These are phyloP conservation scores for Neurospora sp. DNA, from an alignment of 495 filamentous ascomycete species.

Conservation along the genomic window DNA sequence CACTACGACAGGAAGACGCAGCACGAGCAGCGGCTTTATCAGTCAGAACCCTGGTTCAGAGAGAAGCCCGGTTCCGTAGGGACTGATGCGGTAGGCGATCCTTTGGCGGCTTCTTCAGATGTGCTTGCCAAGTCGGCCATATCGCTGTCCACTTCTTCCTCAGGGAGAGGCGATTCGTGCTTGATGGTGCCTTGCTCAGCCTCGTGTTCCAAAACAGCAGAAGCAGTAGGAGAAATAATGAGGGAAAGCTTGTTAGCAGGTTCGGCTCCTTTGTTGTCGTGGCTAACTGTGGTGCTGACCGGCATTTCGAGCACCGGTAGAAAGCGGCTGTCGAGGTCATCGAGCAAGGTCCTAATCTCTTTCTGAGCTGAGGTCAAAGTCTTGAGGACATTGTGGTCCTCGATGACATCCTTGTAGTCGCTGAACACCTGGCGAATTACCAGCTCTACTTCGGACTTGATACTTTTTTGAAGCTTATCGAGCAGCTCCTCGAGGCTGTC, in stretches of 20 bases:
- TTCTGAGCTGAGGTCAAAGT: background rate
- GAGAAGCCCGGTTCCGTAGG: background rate
- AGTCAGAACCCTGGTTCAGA: background rate
- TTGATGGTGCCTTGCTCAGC: background rate
- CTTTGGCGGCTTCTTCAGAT: background rate
- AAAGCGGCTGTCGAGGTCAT: slow-evolving; percentile 3
- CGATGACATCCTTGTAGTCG: slow-evolving; percentile 34
- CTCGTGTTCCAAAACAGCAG: background rate
- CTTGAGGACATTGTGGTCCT: slow-evolving; percentile 9
- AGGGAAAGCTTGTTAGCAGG: background rate
- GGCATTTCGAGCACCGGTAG: background rate
- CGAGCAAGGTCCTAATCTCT: background rate
- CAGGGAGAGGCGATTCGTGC: background rate
- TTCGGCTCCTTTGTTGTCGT: background rate
- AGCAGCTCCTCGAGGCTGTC: slow-evolving; percentile 24
- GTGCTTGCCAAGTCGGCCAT: background rate
- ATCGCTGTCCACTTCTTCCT: background rate
- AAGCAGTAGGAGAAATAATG: background rate
- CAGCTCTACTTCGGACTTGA: background rate
- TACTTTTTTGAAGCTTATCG: slow-evolving; percentile 10
- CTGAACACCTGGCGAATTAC: background rate
- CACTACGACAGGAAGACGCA: background rate
- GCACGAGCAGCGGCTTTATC: background rate
- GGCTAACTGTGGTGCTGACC: background rate
- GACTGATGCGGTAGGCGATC: background rate